Base-by-base conservation (phyloP, 345 rosid genomes). In the Stellera chamaejasme region DNA sequence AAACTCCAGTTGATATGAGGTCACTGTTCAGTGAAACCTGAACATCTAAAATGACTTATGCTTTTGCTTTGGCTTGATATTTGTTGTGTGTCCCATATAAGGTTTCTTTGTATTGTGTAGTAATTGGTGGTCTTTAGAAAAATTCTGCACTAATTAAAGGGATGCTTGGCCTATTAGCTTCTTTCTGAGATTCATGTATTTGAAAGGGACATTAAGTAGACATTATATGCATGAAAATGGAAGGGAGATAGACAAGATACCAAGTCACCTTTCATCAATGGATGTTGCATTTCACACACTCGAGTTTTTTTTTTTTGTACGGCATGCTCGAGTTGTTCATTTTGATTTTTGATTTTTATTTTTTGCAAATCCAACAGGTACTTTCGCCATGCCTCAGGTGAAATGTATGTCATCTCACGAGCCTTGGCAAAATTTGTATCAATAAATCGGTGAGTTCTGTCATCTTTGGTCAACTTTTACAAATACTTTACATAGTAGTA, bases 361-460 rank as follows among this genome's bases (percentile, higher is more conserved):
- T 68, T 50, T 36, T 6, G 12, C 52, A 42, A 13, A 13, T 64
- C 50, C 53, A 44, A 69, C 80, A 87, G 92, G 75, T 84, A 87
- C 72, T 82, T 82, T 48, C 74, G 87, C 50, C 83, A 87, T 75
- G 91, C 91, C 26, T 87, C 87, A 19, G 87, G 89, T 55, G 92
- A 87, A 79, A 80, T 87, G 76, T 77, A 77, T 51, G 85, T 82
- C 55, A 78, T 84, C 58, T 82, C 92, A 2, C 66, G 63, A 26
- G 82, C 87, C 25, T 66, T 84, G 76, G 96, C 85, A 55, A 73
- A 84, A 72, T 87, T 80, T 57, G 66, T 87, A 45, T 80, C 85
- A 10, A 82, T 82, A 73, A 84, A 80, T 49, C 82, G 81, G 92
- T 84, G 57, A 46, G 66, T 78, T 52, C 53, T 59, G 50, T 61